phyloP scores from a whole-genome alignment of 306 rosid species.

The Ochetophila trinervis region DNA sequence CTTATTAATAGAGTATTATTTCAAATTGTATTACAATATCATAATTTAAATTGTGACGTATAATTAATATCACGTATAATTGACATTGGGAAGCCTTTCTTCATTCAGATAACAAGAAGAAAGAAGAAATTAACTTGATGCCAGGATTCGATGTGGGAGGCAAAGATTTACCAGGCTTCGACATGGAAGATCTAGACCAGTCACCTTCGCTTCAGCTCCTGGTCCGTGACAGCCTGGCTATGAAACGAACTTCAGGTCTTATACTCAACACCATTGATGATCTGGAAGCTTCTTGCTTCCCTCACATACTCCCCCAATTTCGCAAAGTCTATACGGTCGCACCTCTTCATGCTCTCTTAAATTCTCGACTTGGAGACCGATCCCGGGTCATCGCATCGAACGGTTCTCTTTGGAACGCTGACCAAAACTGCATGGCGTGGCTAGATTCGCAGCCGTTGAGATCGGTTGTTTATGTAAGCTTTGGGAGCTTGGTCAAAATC shows the following conservation, averaged over 20 bases:
- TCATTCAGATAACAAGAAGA: too few species aligned
- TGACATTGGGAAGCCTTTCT: too few species aligned
- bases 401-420: not conserved
- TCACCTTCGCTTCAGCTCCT: too few species aligned
- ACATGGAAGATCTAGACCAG: not conserved
- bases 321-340: slow-evolving; percentile 7
- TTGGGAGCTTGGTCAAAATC: slow-evolving; percentile 7
- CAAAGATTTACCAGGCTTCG: not conserved
- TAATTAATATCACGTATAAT: too few species aligned
- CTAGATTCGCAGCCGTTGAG: not conserved
- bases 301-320: not conserved
- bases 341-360: not conserved
- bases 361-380: not conserved
- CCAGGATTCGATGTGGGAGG: too few species aligned
- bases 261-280: slow-evolving; percentile 11
- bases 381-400: not conserved
- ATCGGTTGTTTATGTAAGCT: slow-evolving; percentile 17
- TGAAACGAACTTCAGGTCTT: slow-evolving; percentile 4
- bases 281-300: not conserved
- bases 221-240: not conserved
- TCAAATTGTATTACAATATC: too few species aligned
- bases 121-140: too few species aligned
- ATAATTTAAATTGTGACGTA: too few species aligned
- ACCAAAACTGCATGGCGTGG: not conserved
- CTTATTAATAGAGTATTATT: too few species aligned